phyloP scores from a whole-genome alignment of 1,284 basidiomycete genomes.

The Taiwanofungus camphoratus region DNA sequence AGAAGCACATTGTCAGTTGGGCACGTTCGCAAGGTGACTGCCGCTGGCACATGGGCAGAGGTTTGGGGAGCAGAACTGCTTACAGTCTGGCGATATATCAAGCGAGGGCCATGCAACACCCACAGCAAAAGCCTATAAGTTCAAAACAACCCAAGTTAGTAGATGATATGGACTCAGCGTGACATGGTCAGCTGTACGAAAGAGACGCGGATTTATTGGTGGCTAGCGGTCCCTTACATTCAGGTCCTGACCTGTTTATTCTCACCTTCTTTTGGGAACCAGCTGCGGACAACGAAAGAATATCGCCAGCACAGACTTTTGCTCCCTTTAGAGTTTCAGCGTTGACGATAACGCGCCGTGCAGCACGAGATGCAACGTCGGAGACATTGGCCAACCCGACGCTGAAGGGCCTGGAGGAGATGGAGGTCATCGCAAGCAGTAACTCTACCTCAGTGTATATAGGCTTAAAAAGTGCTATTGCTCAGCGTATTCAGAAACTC shows the following conservation, averaged over 20 bases:
- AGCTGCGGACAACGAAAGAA: constrained; percentile 47
- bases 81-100: constrained; percentile 53
- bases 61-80: constrained; percentile 22
- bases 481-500: too few species aligned
- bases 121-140: constrained; percentile 48
- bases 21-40: constrained; percentile 5
- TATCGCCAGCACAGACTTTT: constrained; percentile 67
- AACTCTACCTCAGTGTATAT: too few species aligned
- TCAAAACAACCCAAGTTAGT: constrained; percentile 12
- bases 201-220: background rate
- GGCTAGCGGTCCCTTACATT: background rate
- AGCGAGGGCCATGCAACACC: constrained; percentile 68
- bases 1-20: constrained; percentile 5
- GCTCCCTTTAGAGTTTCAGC: constrained; percentile 56
- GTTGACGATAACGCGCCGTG: constrained; percentile 62
- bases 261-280: constrained; percentile 24
- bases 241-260: background rate
- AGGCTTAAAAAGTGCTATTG: too few species aligned
- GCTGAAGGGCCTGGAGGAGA: constrained; percentile 40
- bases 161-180: constrained; percentile 4
- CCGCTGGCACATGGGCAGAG: constrained; percentile 4
- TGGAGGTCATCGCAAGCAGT: too few species aligned
- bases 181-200: constrained; percentile 12
- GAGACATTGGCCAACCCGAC: constrained; percentile 32
- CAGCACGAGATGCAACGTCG: constrained; percentile 43